These are phyloP conservation scores for apple (Malus domestica) DNA, from an alignment of 306 rosid species.

Conservation along the genomic window ASM211411v1 NC_041803.1:18891501-18892000, in stretches of 20 bases:
- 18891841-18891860: slow-evolving; percentile 49
- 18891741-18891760: slow-evolving; percentile 48
- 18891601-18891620: no score
- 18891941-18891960: slow-evolving; percentile 64
- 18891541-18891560: no score
- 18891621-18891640: no score
- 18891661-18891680: no score
- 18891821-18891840: slow-evolving; percentile 45
- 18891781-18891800: slow-evolving; percentile 36
- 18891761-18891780: slow-evolving; percentile 60
- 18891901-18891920: slow-evolving; percentile 39
- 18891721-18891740: slow-evolving; percentile 1
- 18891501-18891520: no score
- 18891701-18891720: no score
- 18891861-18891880: slow-evolving; percentile 61
- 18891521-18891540: no score
- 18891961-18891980: slow-evolving; percentile 81
- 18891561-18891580: no score
- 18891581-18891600: no score
- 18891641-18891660: no score
- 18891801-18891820: slow-evolving; percentile 45
- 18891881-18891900: slow-evolving; percentile 59
- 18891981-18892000: slow-evolving; percentile 91
- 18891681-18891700: no score
- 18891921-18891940: slow-evolving; percentile 42